These are phyloP conservation scores for Ceratobasidium sp. DNA, from an alignment of 1,284 basidiomycete genomes.

Conservation along the genomic window DNA sequence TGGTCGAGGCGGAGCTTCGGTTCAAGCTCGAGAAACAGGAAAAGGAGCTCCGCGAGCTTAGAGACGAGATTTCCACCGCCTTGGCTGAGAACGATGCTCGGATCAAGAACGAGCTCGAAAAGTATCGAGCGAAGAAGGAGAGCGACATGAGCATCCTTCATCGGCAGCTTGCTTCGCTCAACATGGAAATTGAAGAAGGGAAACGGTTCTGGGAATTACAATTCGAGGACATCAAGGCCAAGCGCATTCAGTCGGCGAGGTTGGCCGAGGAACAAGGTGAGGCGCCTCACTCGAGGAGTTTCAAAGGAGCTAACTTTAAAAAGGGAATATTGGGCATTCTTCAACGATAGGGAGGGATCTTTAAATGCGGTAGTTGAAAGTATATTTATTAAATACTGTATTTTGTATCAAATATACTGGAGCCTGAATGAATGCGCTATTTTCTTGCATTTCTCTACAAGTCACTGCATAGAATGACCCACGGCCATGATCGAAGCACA, in stretches of 20 bases:
- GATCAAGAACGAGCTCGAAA: constrained; percentile 12
- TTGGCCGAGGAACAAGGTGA: constrained; percentile 39
- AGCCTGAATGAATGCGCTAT: background rate
- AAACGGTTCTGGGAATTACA: constrained; percentile 29
- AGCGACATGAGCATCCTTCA: constrained; percentile 17
- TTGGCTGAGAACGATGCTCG: background rate
- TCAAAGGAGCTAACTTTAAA: background rate
- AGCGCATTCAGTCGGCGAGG: constrained; percentile 30
- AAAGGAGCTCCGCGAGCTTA: constrained; percentile 10
- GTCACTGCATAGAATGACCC: too few species aligned
- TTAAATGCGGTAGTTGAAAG: background rate
- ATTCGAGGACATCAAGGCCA: constrained; percentile 28
- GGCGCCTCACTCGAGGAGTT: background rate
- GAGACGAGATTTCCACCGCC: background rate
- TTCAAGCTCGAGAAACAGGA: constrained; percentile 31
- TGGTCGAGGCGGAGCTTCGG: constrained; percentile 29
- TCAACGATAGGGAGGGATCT: constrained; percentile 18
- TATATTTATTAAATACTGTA: constrained; percentile 12
- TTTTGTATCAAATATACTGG: background rate
- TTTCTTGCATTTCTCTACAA: too few species aligned
- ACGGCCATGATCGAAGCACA: too few species aligned
- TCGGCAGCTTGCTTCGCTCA: constrained; percentile 7
- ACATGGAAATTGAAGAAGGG: constrained; percentile 31
- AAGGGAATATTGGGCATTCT: constrained; percentile 16
- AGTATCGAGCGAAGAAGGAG: constrained; percentile 21